These are phyloP conservation scores for Allium fistulosum DNA, from an alignment of 106 monocot species.

Conservation along the genomic window DNA sequence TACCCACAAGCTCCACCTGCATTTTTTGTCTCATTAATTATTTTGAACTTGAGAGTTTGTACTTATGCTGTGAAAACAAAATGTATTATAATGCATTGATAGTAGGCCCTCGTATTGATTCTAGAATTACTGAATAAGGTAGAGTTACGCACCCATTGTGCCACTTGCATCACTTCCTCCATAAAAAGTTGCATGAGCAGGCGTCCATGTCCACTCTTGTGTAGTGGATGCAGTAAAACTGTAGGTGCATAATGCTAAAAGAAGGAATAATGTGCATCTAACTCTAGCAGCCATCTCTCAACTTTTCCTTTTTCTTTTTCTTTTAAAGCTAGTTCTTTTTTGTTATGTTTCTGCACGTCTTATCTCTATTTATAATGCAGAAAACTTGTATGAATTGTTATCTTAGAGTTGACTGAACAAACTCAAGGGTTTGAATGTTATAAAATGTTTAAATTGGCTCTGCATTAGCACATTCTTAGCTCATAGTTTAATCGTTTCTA, in stretches of 20 bases:
- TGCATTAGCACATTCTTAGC: too few relatives aligned
- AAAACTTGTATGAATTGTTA: background rate
- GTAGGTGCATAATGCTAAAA: background rate
- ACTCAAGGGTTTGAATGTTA: background rate
- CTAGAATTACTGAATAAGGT: background rate
- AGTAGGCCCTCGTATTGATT: background rate
- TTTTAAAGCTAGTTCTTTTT: background rate
- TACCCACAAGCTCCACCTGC: constrained; percentile 60
- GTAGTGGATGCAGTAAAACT: background rate
- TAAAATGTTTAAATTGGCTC: background rate
- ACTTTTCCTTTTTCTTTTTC: background rate
- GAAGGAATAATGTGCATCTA: background rate
- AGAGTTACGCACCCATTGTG: constrained; percentile 35
- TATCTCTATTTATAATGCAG: background rate
- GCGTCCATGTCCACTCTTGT: constrained; percentile 8
- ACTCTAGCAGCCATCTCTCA: background rate
- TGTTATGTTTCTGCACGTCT: background rate
- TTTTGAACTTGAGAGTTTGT: background rate
- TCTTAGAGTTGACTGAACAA: background rate
- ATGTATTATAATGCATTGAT: background rate
- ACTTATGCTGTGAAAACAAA: background rate
- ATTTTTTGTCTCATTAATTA: background rate
- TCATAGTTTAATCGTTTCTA: background rate
- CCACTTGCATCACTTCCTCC: constrained; percentile 44
- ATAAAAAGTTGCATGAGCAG: constrained; percentile 46